Evolutionary conservation across 2,329 filamentous ascomycete species (phyloP), one percentile per base, ranked within the genome.

Genomic region (Conoideocrella luteorostrata): DNA sequence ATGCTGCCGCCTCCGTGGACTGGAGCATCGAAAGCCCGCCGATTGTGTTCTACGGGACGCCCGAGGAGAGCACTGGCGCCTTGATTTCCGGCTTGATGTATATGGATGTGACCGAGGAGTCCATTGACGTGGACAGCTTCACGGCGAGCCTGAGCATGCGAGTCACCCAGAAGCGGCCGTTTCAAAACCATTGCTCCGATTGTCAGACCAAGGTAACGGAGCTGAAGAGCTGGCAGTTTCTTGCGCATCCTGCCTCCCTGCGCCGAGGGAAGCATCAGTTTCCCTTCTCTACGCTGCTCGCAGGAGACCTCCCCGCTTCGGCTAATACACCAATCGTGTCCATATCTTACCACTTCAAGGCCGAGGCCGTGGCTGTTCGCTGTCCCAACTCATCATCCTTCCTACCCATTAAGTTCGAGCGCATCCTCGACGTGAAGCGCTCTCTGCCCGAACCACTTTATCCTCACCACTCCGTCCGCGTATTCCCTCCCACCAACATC

Each of bases 401-500:
- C 39, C 43, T 59, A 5, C 56, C 65, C 20, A 74, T 87, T 57
- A 79, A 74, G 53, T 78, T 88, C 56, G 75, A 78, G 49, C 79
- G 81, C 56, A 75, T 77, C 9, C 71, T 97, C 35, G 73, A 82
- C 44, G 77, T 97, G 53, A 84, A 84, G 68, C 86, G 91, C 49
- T 86, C 89, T 26, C 78, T 97, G 21, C 75, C 68, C 7, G 67
- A 84, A 42, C 80, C 87, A 3, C 86, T 88, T 39, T 74, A 78
- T 42, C 88, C 94, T 48, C 91, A 94, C 66, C 84, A 90, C 66
- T 94, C 87, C 13, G 82, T 95, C 50, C 88, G 91, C 58, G 86
- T 97, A 58, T 98, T 98, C 67, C 93, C 91, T 38, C 91, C 93
- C 0, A 98, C 93, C 53, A 93, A 95, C 67, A 83, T 98, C 57